phyloP scores from a whole-genome alignment of 371 early-diverging fungal species.

The Caulochytrium protostelioides region DNA sequence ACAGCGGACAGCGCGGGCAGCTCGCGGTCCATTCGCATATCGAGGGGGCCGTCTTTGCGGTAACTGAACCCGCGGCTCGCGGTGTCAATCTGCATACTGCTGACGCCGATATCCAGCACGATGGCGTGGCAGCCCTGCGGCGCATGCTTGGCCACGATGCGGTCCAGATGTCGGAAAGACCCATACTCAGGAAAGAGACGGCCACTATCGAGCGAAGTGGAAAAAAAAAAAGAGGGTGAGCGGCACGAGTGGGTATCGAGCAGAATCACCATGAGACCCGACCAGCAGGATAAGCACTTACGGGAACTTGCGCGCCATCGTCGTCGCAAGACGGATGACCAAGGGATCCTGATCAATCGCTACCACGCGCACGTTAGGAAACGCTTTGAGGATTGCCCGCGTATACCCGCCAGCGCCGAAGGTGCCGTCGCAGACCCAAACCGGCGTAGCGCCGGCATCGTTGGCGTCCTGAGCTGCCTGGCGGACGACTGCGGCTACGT shows the following conservation, averaged over 20 bases:
- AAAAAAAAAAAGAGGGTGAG: too few species aligned
- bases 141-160: conserved; percentile 1
- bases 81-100: conserved; percentile 29
- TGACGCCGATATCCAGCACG: conserved; percentile 51
- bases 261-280: too few species aligned
- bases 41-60: conserved; percentile 40
- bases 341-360: conserved; percentile 51
- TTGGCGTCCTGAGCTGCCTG: too few species aligned
- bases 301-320: conserved; percentile 15
- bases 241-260: too few species aligned
- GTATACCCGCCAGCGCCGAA: conserved; percentile 59
- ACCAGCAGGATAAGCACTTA: conserved; percentile 4
- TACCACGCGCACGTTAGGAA: conserved; percentile 33
- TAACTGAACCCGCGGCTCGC: conserved; percentile 46
- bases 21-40: conserved; percentile 12
- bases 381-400: conserved; percentile 31
- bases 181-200: conserved; percentile 24
- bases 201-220: too few species aligned
- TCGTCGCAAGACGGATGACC: conserved; percentile 32
- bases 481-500: too few species aligned
- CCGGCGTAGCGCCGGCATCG: too few species aligned
- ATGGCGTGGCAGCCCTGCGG: conserved; percentile 38
- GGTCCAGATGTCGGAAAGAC: conserved; percentile 31
- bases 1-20: neutral
- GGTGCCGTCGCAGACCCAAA: conserved; percentile 44